These are phyloP conservation scores for Candida pseudoglaebosa DNA, from an alignment of 805 yeast genomes.

Conservation along the genomic window DNA sequence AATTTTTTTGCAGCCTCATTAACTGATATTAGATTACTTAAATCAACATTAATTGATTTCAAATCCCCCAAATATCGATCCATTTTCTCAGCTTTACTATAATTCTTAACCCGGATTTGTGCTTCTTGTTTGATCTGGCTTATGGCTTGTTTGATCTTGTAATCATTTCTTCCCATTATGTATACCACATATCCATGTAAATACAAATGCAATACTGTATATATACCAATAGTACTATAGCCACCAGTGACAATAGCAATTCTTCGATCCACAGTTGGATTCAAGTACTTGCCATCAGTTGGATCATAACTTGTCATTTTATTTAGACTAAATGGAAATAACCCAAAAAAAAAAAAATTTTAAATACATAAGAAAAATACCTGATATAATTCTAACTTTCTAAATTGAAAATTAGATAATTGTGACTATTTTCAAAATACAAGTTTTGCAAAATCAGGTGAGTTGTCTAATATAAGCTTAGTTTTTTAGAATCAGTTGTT, in stretches of 20 bases:
- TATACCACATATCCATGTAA: constrained; percentile 35
- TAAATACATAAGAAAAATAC: too few relatives aligned
- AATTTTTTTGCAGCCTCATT: constrained; percentile 21
- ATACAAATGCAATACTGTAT: constrained; percentile 30
- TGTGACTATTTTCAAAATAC: too few relatives aligned
- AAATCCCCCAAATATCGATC: constrained; percentile 45
- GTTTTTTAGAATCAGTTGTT: too few relatives aligned
- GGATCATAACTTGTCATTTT: constrained; percentile 13
- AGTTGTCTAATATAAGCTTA: too few relatives aligned
- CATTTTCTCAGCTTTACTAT: constrained; percentile 10
- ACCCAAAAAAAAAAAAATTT: too few relatives aligned
- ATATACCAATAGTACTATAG: constrained; percentile 35
- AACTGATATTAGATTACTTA: constrained; percentile 32
- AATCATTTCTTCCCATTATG: constrained; percentile 28
- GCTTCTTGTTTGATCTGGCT: constrained; percentile 28
- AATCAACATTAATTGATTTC: constrained; percentile 50
- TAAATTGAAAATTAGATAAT: neutral
- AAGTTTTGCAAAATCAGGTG: too few relatives aligned
- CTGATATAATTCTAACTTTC: too few relatives aligned
- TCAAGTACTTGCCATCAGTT: constrained; percentile 19
- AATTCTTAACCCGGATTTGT: constrained; percentile 13
- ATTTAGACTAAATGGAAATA: neutral
- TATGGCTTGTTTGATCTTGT: constrained; percentile 26
- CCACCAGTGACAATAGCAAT: constrained; percentile 35
- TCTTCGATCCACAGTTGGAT: constrained; percentile 20